Conservation (phyloP, 106 monocot species). For the Dactylorhiza incarnata region DNA sequence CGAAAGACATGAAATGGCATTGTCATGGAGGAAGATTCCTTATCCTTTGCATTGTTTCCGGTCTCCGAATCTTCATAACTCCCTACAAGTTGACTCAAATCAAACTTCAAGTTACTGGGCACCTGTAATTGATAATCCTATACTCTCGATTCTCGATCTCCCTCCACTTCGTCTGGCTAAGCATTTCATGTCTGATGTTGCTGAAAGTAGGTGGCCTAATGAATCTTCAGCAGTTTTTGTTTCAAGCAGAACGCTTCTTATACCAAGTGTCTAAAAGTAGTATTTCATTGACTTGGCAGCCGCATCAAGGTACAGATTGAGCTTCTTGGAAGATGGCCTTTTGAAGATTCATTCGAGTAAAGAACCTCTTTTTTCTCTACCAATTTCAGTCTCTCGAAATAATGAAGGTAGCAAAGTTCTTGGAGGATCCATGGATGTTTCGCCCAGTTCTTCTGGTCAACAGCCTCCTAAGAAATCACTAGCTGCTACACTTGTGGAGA, state of each 20-base stretch:
- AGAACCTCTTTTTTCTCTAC: constrained; percentile 67
- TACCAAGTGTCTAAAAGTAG: constrained; percentile 1
- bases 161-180: constrained; percentile 52
- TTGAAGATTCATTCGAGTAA: constrained; percentile 41
- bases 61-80: constrained; percentile 35
- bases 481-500: constrained; percentile 67
- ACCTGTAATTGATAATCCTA: constrained; percentile 36
- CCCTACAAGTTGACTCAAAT: constrained; percentile 22
- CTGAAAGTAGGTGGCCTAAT: constrained; percentile 52
- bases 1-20: constrained; percentile 48
- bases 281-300: constrained; percentile 28
- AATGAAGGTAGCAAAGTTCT: constrained; percentile 17
- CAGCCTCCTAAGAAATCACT: constrained; percentile 52
- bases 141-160: constrained; percentile 73
- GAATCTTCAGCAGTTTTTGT: constrained; percentile 2
- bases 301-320: constrained; percentile 38
- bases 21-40: constrained; percentile 30
- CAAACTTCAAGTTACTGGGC: constrained; percentile 30
- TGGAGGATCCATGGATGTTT: constrained; percentile 16
- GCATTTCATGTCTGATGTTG: constrained; percentile 59
- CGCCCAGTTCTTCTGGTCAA: constrained; percentile 11
- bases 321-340: constrained; percentile 29
- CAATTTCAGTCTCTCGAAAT: constrained; percentile 4
- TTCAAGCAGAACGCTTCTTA: background rate
- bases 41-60: constrained; percentile 48